Percentiles rank a stretch among this genome's conserved stretches.
Evolutionary conservation across 495 filamentous ascomycete species (phyloP).

Genomic region (Hyphodiscus hymeniophilus): DNA sequence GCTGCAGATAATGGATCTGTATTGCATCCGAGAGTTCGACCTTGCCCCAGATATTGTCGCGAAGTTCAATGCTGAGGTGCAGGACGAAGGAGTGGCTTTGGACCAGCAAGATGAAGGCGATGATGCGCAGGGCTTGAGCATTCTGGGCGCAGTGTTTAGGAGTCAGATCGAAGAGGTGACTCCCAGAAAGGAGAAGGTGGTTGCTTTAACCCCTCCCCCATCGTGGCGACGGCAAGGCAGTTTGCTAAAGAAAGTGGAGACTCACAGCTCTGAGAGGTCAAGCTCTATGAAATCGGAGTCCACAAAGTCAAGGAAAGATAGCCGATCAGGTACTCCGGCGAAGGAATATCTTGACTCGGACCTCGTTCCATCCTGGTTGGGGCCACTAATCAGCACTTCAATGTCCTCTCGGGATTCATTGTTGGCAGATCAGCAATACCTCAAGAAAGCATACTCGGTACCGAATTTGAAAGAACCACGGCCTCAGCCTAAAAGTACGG

Average conservation of each 20-base stretch:
- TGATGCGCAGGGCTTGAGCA: conserved; percentile 7
- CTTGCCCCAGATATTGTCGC: conserved; percentile 10
- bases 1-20: conserved; percentile 9
- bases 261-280: no score
- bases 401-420: neutral
- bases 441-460: no score
- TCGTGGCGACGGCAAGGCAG: neutral
- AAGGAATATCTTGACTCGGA: neutral
- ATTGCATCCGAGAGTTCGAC: conserved; percentile 10
- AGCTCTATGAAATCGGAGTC: no score
- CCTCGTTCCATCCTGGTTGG: neutral
- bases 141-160: conserved; percentile 9
- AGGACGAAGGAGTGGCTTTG: conserved; percentile 10
- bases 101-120: conserved; percentile 2
- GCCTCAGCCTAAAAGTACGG: no score
- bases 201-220: neutral
- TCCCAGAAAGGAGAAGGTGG: neutral
- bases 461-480: no score
- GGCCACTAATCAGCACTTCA: conserved; percentile 4
- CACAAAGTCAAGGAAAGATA: no score
- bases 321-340: neutral
- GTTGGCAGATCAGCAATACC: no score
- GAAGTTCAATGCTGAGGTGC: conserved; percentile 1
- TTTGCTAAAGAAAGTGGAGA: no score
- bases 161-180: conserved; percentile 6